Evolutionary conservation across 1,284 basidiomycete genomes (phyloP), one percentile per base, ranked within the genome.

Genomic region (Sphagnurus paluster): DNA sequence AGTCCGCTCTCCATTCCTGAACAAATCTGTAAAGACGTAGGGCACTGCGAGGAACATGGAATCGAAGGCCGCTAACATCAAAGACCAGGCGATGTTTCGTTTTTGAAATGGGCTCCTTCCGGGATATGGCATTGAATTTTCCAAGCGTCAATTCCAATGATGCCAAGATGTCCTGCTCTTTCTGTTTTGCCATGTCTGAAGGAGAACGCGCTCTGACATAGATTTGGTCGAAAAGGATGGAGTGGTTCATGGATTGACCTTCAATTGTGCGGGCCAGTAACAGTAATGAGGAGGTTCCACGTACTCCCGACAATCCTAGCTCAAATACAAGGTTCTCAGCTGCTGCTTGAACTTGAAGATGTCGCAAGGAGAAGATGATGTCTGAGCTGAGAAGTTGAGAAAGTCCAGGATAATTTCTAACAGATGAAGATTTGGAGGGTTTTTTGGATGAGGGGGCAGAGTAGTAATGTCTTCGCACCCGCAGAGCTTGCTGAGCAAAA

Each of bases 1-100:
- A 91, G 55, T 90, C 86, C 3, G 76, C 77, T 56, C 79, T 72
- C 90, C 90, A 93, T 55, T 89, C 84, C 54, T 90, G 82, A 21
- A 84, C 61, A 55, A 90, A 91, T 33, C 75, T 77, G 60, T 90
- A 89, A 4, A 91, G 68, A 16, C 83, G 80, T 34, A 91, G 71
- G 23, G 84, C 87, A 56, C 90, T 93, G 9, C 89, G 80, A 3
- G 90, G 90, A 16, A 92, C 80, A 45, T 72, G 77, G 20, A 87
- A 58, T 29, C 74, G 69, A 17, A 84, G 55, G 17, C 66, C 69
- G 14, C 69, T 67, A 3, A 83, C 53, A 2, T 68, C 65, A 30
- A 77, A 66, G 2, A 75, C 64, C 11, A 76, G 55, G 13, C 77
- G 76, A n/a, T 72, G 44, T 9, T 67, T 70, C 5, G 61, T 58